Evolutionary conservation across 345 rosid genomes (phyloP), one percentile per base, ranked within the genome.

Genomic region (Orychophragmus violaceus): DNA sequence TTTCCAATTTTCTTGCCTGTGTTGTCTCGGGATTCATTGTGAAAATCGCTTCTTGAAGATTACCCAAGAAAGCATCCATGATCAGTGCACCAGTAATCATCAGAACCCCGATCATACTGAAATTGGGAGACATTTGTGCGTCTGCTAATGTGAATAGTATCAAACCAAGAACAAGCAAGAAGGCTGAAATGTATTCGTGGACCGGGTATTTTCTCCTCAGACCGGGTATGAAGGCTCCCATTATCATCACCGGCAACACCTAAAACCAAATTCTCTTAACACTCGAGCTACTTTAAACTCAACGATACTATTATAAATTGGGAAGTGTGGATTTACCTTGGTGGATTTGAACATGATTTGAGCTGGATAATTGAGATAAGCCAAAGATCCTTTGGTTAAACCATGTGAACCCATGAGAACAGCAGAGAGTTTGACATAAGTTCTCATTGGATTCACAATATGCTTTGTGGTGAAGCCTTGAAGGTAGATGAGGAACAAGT

Each of bases 291-390:
- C n/a, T 50, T 28, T 18, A 35, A 21, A 51, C 50, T 30, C 44
- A 41, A 7, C 25, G 36, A 56, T 23, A 55, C 10, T 16, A 12
- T 39, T 7, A 8, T 35, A 9, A 6, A 16, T 0, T 16, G 3
- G 4, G 8, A 61, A 6, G 1, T 27, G 11, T 19, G 46, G 12
- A 44, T 9, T 0, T 50, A 87, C 99, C 95, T 94, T 90, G 66
- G 99, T 94, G 81, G 99, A 94, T 76, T 94, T 94, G 73, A 94
- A 93, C 97, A 93, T 93, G 74, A 93, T 85, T 66, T 93, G 98
- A 12, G 98, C 98, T 25, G 98, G 98, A 71, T 94, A 94, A 64
- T 94, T 94, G 33, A 94, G 99, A 66, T 82, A 94, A 68, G 99
- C 99, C 73, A 94, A 71, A 39, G 99, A 94, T 7, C 99, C 95